phyloP scores from a whole-genome alignment of 163 green algal genomes.

The Chlamydomonas reinhardtii region DNA sequence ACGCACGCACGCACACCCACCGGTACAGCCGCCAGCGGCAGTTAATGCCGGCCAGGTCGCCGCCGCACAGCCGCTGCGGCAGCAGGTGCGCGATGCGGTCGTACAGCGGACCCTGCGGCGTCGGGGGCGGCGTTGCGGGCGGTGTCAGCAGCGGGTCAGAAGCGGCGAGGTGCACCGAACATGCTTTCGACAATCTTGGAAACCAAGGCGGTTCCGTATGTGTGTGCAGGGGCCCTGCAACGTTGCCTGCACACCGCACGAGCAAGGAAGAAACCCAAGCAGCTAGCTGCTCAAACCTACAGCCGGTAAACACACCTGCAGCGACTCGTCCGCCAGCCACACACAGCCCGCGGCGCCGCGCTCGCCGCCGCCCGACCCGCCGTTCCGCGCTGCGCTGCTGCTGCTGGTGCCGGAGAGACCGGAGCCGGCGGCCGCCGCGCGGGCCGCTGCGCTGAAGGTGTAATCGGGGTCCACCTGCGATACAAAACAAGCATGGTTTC shows the following conservation, averaged over 20 bases:
- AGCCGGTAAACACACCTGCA: slow-evolving; percentile 29
- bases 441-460: slow-evolving; percentile 18
- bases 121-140: no score
- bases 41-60: slow-evolving; percentile 67
- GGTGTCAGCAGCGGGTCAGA: no score
- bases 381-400: slow-evolving; percentile 45
- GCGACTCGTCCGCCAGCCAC: slow-evolving; percentile 64
- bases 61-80: slow-evolving; percentile 62
- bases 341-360: slow-evolving; percentile 61
- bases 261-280: no score
- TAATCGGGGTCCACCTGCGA: slow-evolving; percentile 23
- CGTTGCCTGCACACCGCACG: no score
- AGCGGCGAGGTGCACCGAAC: no score
- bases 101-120: slow-evolving; percentile 51
- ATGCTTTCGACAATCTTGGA: no score
- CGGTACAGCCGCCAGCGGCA: slow-evolving; percentile 65
- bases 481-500: no score
- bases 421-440: slow-evolving; percentile 10
- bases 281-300: no score
- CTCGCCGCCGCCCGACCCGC: slow-evolving; percentile 47
- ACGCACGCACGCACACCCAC: background rate
- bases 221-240: no score
- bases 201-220: no score
- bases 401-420: background rate
- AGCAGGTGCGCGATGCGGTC: slow-evolving; percentile 54